Evolutionary conservation across 2,329 filamentous ascomycete genomes (phyloP), one percentile per base, ranked within the genome.

Genomic region (Phialophora verrucosa): DNA sequence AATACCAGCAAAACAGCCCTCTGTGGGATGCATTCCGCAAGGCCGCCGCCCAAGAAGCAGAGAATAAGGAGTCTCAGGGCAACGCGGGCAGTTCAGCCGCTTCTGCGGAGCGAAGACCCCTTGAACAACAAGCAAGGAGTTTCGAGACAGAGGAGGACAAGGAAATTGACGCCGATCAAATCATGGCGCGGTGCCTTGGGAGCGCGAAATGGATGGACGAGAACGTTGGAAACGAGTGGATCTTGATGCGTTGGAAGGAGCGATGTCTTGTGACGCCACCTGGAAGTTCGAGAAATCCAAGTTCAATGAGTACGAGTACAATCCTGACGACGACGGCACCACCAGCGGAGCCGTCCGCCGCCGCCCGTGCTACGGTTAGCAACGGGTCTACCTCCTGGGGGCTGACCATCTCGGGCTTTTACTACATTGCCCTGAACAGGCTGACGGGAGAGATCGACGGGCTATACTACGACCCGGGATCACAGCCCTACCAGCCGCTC

Each of bases 191-290:
- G 31, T 55, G 66, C 56, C 53, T 72, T 17, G 68, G 68, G 12
- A 71, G 69, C 55, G 62, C 62, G 5, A 69, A 59, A 59, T 72
- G 72, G 72, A 62, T 72, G 12, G 63, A 67, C 38, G 67, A 72
- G 51, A 70, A 71, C 25, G 35, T 72, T 51, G 76, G 75, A 20
- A 75, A 76, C 64, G 77, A 79, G 29, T 83, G 81, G 81, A 81
- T 83, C 56, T 69, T 83, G 70, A 83, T 83, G 82, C 75, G 82
- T 67, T 83, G 82, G 82, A 83, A 83, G 74, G 82, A 83, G 76
- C 78, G 78, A 64, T 83, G 80, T 66, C 83, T 83, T 72, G 79
- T 83, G 67, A 62, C 56, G 14, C 50, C 63, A 23, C n/a, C 54
- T 25, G 64, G 32, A 17, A 32, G 20, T 14, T 38, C 66, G n/a